Evolutionary conservation across 768 basidiomycete genomes (phyloP), one percentile per base, ranked within the genome.

Genomic region (Boletus barrowsii): DNA sequence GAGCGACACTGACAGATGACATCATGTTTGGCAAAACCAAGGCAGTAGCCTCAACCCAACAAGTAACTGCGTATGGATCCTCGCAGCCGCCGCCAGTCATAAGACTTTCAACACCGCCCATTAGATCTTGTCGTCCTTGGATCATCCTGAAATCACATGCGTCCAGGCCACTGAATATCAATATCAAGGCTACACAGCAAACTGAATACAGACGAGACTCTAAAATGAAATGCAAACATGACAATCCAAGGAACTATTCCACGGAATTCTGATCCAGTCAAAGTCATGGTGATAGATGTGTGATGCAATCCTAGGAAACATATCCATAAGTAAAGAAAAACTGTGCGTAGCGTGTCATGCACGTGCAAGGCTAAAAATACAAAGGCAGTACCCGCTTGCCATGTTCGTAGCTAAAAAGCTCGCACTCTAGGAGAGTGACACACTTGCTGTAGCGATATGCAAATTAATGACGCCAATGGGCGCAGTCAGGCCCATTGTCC

Each of bases 381-480:
- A 20, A 35, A 49, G 22, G 59, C 60, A 58, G 56, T 51, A 46
- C 65, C 54, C 53, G 56, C 36, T 35, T 37, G 55, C 47, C 53
- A 30, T 40, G 37, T 42, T 29, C 42, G 46, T 29, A 22, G 18
- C 26, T 10, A 29, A 37, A 22, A 32, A 5, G 36, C 3, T 24
- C 45, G 17, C 40, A 43, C 36, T 49, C 46, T 45, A 52, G 26
- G 29, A 47, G n/a, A 46, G 40, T 42, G 48, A 51, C 32, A 13
- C 17, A 36, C 18, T 36, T 55, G 58, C 51, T 53, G 57, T 50
- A 42, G 45, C 3, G 26, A 41, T 49, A 32, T 33, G 35, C 22
- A 50, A 30, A 51, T 43, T 18, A 30, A n/a, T 24, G 47, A 42
- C 29, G 26, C 10, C 10, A 26, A n/a, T 9, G 33, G 29, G 20